These are phyloP conservation scores for Ormosia semicastrata DNA, from an alignment of 306 rosid genomes.

Conservation along the genomic window DNA sequence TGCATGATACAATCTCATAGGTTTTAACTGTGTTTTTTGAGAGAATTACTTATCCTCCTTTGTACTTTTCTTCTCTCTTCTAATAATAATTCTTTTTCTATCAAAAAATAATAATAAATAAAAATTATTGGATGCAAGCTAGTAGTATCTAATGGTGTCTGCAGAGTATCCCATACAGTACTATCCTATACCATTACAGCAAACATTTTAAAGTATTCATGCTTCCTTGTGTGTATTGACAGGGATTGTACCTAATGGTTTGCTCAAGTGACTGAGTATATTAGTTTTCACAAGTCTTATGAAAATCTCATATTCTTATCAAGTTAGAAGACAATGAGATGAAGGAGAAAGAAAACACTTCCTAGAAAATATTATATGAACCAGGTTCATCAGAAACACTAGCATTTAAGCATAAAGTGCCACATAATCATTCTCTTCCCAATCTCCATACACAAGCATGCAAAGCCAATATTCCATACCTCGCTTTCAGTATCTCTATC, in stretches of 20 bases:
- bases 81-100: too few relatives aligned
- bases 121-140: neutral
- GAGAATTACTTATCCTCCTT: too few relatives aligned
- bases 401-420: constrained; percentile 13
- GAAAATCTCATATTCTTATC: constrained; percentile 7
- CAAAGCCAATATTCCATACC: constrained; percentile 48
- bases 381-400: constrained; percentile 14
- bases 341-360: neutral
- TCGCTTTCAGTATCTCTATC: constrained; percentile 96
- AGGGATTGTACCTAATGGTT: neutral
- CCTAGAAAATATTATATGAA: neutral
- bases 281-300: neutral
- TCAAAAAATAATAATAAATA: neutral
- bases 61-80: too few relatives aligned
- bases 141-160: constrained; percentile 2
- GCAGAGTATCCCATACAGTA: neutral
- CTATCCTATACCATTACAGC: neutral
- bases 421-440: constrained; percentile 14
- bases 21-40: too few relatives aligned
- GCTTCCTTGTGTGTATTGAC: constrained; percentile 3
- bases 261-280: neutral
- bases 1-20: too few relatives aligned
- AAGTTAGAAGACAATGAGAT: constrained; percentile 1
- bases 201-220: neutral
- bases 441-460: neutral